These are phyloP conservation scores for Polygonum aviculare DNA, from an alignment of 148 eudicot genomes.

Conservation along the genomic window DNA sequence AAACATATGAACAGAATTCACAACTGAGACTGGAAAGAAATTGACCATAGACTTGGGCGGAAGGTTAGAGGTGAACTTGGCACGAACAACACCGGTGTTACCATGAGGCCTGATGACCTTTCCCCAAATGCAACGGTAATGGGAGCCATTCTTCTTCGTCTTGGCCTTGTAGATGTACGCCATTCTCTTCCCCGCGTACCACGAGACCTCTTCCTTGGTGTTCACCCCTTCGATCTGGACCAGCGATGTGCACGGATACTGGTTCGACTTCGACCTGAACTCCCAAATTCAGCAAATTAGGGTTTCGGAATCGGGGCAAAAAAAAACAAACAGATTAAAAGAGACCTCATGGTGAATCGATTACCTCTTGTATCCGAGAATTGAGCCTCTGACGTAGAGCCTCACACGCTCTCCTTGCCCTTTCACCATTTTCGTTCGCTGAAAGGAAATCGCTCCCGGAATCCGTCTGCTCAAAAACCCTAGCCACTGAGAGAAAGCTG, in stretches of 20 bases:
- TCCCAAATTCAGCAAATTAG: background rate
- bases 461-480: slow-evolving; percentile 7
- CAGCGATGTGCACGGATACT: slow-evolving; percentile 73
- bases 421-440: slow-evolving; percentile 54
- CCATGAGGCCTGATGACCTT: slow-evolving; percentile 80
- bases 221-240: slow-evolving; percentile 81
- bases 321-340: background rate
- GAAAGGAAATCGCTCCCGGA: background rate
- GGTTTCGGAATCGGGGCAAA: background rate
- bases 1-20: background rate
- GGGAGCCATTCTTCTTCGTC: slow-evolving; percentile 57
- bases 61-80: slow-evolving; percentile 75
- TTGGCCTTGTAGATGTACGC: slow-evolving; percentile 84
- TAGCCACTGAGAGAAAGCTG: background rate
- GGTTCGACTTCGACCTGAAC: slow-evolving; percentile 73
- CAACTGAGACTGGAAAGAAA: too few relatives aligned
- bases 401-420: slow-evolving; percentile 79
- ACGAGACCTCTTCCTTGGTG: slow-evolving; percentile 67
- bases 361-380: slow-evolving; percentile 78
- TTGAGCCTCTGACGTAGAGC: slow-evolving; percentile 49
- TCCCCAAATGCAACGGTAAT: slow-evolving; percentile 90
- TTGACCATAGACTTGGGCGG: slow-evolving; percentile 84
- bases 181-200: slow-evolving; percentile 71
- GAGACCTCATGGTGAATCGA: background rate
- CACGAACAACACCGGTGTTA: slow-evolving; percentile 78